A percentile compares a stretch with the other conserved stretches of the same genome.
phyloP scores from a whole-genome alignment of 495 filamentous ascomycete genomes.

The Astrothelium subdiscretum region DNA sequence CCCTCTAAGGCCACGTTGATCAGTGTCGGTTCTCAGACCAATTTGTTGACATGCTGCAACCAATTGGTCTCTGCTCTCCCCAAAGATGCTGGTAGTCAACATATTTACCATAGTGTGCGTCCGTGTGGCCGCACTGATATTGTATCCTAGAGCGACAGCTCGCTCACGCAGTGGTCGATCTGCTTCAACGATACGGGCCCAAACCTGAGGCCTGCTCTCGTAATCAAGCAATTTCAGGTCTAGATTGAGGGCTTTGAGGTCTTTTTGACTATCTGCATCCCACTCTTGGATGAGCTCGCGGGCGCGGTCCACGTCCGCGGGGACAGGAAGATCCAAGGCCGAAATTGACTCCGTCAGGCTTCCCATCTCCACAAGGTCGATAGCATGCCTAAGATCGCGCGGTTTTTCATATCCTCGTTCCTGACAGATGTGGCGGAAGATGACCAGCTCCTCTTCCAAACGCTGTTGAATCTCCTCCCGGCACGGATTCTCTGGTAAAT shows the following conservation, averaged over 20 bases:
- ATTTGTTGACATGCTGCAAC: neutral
- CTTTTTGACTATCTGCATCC: neutral
- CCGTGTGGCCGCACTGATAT: neutral
- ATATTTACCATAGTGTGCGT: neutral
- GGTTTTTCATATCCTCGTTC: neutral
- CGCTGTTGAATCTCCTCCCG: neutral
- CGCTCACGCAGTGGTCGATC: neutral
- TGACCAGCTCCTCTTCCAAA: neutral
- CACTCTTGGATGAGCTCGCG: neutral
- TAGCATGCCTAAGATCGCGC: neutral
- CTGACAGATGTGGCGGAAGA: neutral
- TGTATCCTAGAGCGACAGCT: neutral
- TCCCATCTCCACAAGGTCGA: neutral
- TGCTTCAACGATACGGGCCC: neutral
- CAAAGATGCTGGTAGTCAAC: neutral
- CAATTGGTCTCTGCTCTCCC: neutral
- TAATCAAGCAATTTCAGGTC: neutral
- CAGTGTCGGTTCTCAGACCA: neutral
- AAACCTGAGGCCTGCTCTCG: neutral
- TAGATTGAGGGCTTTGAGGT: neutral
- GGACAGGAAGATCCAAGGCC: neutral
- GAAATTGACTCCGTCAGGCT: neutral
- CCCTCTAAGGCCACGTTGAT: neutral
- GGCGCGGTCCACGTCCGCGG: neutral
- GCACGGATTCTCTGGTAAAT: neutral